Base-by-base conservation (phyloP, 225 moss, liverwort and hornwort genomes). In the Neckera pumila region DNA sequence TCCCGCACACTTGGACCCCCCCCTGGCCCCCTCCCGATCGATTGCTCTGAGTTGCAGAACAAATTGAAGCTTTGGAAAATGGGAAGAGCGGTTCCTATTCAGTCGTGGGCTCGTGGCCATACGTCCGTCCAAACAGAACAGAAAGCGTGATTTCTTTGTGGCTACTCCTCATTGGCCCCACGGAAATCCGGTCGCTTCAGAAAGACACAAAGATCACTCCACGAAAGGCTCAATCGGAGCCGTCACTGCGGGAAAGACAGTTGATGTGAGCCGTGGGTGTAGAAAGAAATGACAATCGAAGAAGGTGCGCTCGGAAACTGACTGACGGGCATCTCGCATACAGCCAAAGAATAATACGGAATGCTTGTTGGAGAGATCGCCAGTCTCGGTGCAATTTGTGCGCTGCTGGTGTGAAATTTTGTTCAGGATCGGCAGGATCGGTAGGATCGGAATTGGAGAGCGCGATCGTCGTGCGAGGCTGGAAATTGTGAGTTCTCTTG, bases 211-310 rank as follows among this genome's bases (percentile, higher is more conserved):
- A 17, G 40, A 64, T 67, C 79, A 6, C 56, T 23, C 23, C 38
- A 8, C 18, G 34, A 67, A 26, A 79, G 53, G 47, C 31, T 72
- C 63, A 45, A 92, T 89, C 88, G 49, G 83, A 40, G 65, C 92
- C 91, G 91, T 91, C 42, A 89, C 62, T 89, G 86, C 38, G 11
- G 14, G 49, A 91, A 86, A 86, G 86, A 83, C 30, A 83, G 67
- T 6, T 22, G 59, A 58, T 83, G 85, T 87, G 76, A 81, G 58
- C 92, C 89, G 87, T 89, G 87, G 61, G 67, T 42, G 69, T 88
- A 86, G 65, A 87, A 88, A 90, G 91, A 87, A 78, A 79, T 43
- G 51, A 22, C 66, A 16, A 82, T 21, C 45, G 82, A 70, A 64
- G 76, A 56, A 80, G 66, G 65, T 62, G 54, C 65, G 11, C 80